Evolutionary conservation across 2,329 filamentous ascomycete species (phyloP).

Genomic region (Aspergillus sp.): DNA sequence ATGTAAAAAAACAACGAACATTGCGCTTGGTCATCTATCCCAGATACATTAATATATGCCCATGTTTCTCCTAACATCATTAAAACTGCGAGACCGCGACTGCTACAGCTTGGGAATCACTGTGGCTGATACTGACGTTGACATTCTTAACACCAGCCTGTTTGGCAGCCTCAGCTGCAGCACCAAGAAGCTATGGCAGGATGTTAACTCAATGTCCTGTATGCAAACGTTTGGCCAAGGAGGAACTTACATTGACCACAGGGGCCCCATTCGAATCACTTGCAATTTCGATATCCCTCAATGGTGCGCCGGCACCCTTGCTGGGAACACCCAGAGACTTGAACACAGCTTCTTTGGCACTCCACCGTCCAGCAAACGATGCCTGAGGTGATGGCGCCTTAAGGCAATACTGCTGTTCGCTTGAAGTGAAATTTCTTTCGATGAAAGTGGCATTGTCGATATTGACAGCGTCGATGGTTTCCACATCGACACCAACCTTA

Average conservation of each 20-base stretch:
- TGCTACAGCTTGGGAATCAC: slow-evolving; percentile 87
- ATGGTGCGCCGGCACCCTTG: slow-evolving; percentile 79
- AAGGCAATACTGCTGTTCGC: slow-evolving; percentile 82
- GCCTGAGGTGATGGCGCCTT: slow-evolving; percentile 75
- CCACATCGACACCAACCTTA: slow-evolving; percentile 90
- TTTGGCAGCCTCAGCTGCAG: slow-evolving; percentile 77
- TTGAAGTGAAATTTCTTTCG: slow-evolving; percentile 84
- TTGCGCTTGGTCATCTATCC: no score
- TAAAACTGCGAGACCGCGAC: slow-evolving; percentile 81
- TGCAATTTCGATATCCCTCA: slow-evolving; percentile 93
- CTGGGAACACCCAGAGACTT: slow-evolving; percentile 87
- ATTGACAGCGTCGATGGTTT: slow-evolving; percentile 81
- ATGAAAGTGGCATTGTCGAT: slow-evolving; percentile 92
- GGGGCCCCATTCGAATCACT: slow-evolving; percentile 79
- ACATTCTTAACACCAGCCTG: slow-evolving; percentile 83
- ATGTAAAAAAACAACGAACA: no score
- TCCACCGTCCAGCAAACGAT: slow-evolving; percentile 93
- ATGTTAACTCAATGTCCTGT: slow-evolving; percentile 23
- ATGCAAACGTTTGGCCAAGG: background rate
- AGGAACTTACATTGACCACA: slow-evolving; percentile 68
- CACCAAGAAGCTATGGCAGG: slow-evolving; percentile 68
- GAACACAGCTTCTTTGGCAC: slow-evolving; percentile 96
- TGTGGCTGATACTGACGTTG: slow-evolving; percentile 93
- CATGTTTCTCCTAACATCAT: slow-evolving; percentile 4
- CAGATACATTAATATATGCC: background rate